Evolutionary conservation across 1,284 basidiomycete genomes (phyloP).

Genomic region (Irpex lacteus): DNA sequence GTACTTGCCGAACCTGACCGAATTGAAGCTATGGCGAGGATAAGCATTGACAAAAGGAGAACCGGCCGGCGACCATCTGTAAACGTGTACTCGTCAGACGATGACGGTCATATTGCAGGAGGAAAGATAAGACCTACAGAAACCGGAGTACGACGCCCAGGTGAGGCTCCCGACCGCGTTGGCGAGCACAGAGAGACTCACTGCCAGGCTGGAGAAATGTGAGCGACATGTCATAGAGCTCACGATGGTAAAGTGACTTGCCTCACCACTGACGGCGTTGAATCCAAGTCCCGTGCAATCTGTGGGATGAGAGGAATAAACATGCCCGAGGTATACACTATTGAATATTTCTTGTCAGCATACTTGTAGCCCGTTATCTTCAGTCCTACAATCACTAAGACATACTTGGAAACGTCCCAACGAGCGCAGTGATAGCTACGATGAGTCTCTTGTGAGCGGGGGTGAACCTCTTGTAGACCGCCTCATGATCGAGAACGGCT

Average conservation of each 20-base stretch:
- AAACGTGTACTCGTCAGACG: neutral
- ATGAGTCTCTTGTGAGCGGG: slow-evolving; percentile 42
- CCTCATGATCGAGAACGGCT: slow-evolving; percentile 21
- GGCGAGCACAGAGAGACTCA: slow-evolving; percentile 44
- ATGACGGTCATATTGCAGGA: neutral
- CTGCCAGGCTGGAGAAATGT: slow-evolving; percentile 32
- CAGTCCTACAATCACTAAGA: neutral
- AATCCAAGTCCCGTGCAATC: slow-evolving; percentile 56
- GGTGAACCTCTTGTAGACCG: slow-evolving; percentile 53
- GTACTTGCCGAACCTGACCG: slow-evolving; percentile 49
- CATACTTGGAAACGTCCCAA: slow-evolving; percentile 49
- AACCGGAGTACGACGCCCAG: slow-evolving; percentile 51
- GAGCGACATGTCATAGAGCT: neutral
- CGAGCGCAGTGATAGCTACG: slow-evolving; percentile 46
- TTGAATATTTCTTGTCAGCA: neutral
- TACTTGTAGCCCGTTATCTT: neutral
- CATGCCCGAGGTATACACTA: slow-evolving; percentile 63
- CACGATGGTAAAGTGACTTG: slow-evolving; percentile 25
- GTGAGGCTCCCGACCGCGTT: slow-evolving; percentile 41
- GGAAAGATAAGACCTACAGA: slow-evolving; percentile 36
- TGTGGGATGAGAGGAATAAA: slow-evolving; percentile 68
- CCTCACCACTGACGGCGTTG: slow-evolving; percentile 53
- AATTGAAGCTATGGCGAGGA: slow-evolving; percentile 57
- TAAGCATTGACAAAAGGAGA: slow-evolving; percentile 55
- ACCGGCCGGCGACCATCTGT: slow-evolving; percentile 62